A percentile compares a stretch with the other conserved stretches of the same genome.
phyloP scores from a whole-genome alignment of 2,329 filamentous ascomycete genomes.

The Pseudocercospora eumusae region DNA sequence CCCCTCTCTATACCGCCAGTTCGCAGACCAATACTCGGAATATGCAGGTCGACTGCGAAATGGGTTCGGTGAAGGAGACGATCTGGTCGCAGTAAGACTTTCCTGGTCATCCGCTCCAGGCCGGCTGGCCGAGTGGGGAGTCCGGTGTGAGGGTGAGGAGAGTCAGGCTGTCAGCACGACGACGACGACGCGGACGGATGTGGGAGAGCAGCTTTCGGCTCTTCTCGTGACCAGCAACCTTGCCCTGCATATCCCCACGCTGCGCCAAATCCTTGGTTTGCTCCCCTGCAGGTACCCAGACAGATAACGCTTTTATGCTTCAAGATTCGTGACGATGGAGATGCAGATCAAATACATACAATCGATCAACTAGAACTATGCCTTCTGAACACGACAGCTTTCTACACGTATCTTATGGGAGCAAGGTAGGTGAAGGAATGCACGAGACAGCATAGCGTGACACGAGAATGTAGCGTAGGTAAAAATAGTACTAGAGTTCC shows the following conservation, averaged over 20 bases:
- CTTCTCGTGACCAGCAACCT: not conserved
- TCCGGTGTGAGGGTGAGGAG: not conserved
- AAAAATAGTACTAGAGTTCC: not conserved
- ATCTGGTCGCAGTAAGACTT: not conserved
- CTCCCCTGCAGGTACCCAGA: not conserved
- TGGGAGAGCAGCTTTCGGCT: not conserved
- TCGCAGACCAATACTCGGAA: not conserved
- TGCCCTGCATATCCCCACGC: not conserved
- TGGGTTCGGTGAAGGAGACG: not conserved
- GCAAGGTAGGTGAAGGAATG: not conserved
- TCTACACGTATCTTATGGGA: not conserved
- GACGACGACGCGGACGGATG: not conserved
- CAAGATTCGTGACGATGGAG: not conserved
- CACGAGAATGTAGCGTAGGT: not conserved
- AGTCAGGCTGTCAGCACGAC: not conserved
- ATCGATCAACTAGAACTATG: too few species aligned
- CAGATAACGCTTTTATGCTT: not conserved
- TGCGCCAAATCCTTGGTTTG: not conserved
- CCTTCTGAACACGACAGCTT: not conserved
- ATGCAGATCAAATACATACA: not conserved
- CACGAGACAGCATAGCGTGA: not conserved
- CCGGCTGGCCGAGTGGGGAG: constrained; percentile 7
- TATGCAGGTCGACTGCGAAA: constrained; percentile 7
- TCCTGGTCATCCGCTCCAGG: constrained; percentile 7
- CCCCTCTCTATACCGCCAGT: not conserved